Percentiles rank a stretch among this genome's conserved stretches.
Evolutionary conservation across 2,329 filamentous ascomycete genomes (phyloP).

Genomic region (Dactylellina sp.): DNA sequence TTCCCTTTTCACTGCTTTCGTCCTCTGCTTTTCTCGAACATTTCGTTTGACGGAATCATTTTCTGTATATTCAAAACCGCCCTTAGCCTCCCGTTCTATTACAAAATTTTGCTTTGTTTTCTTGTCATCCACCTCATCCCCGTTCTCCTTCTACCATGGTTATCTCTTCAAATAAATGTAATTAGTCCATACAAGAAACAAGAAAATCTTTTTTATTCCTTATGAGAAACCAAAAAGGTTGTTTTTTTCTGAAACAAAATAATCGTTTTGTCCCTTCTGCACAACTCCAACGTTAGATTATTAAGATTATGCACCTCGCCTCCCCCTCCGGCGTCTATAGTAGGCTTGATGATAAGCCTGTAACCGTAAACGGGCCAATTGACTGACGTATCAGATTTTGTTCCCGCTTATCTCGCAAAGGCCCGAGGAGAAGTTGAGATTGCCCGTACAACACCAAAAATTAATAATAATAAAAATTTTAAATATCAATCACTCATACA

Average conservation of each 20-base stretch:
- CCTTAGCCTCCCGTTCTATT: conserved; percentile 9
- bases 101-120: not conserved
- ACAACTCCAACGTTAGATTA: conserved; percentile 44
- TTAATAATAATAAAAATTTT: too few relatives aligned
- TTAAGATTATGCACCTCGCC: conserved; percentile 42
- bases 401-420: not conserved
- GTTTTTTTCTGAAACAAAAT: conserved; percentile 37
- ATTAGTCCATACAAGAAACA: conserved; percentile 22
- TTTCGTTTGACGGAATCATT: conserved; percentile 4
- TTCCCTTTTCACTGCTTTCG: conserved; percentile 6
- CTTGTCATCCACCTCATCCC: not conserved
- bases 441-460: too few relatives aligned
- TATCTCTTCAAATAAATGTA: conserved; percentile 7
- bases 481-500: too few relatives aligned
- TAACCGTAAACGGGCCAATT: conserved; percentile 1
- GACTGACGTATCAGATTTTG: conserved; percentile 26
- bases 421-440: too few relatives aligned
- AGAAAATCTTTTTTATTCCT: conserved; percentile 3
- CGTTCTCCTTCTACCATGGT: too few relatives aligned
- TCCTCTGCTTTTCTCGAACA: conserved; percentile 4
- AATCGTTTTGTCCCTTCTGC: conserved; percentile 38
- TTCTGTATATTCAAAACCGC: conserved; percentile 45
- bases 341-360: conserved; percentile 22
- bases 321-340: conserved; percentile 48
- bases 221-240: conserved; percentile 1